Evolutionary conservation across 495 filamentous ascomycete genomes (phyloP).

Genomic region (Paragyromitra xinjiangensis): DNA sequence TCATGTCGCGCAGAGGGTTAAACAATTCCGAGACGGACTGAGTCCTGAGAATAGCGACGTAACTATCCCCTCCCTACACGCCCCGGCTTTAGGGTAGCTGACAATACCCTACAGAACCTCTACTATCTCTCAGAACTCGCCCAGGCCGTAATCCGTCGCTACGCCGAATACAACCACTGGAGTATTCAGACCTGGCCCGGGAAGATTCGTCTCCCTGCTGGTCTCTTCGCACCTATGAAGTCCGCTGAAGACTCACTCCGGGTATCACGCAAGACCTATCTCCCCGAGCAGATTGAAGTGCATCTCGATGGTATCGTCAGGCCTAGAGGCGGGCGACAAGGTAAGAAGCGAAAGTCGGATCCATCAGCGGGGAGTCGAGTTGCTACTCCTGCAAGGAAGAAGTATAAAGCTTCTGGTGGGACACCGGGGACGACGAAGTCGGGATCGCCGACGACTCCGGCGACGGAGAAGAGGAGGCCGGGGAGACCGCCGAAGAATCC

Average conservation of each 20-base stretch:
- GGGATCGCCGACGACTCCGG: constrained; percentile 15
- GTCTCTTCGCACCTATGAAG: constrained; percentile 76
- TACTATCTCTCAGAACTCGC: constrained; percentile 91
- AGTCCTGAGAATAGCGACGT: constrained; percentile 65
- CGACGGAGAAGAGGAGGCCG: constrained; percentile 46
- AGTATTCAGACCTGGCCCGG: constrained; percentile 80
- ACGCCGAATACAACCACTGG: constrained; percentile 76
- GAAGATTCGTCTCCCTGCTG: constrained; percentile 80
- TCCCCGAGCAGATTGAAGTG: constrained; percentile 80
- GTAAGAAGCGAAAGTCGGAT: constrained; percentile 64
- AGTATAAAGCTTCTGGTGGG: constrained; percentile 40
- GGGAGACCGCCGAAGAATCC: constrained; percentile 49
- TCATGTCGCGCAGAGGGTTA: constrained; percentile 90
- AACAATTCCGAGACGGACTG: constrained; percentile 84
- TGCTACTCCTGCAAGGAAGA: constrained; percentile 58
- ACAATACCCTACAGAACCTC: constrained; percentile 63
- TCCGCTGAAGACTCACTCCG: constrained; percentile 81
- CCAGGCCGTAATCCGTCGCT: constrained; percentile 80
- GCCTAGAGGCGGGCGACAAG: constrained; percentile 40
- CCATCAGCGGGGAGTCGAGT: constrained; percentile 61
- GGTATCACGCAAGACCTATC: constrained; percentile 81
- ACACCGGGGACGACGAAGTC: constrained; percentile 6
- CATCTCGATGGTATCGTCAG: constrained; percentile 66
- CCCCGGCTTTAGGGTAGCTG: constrained; percentile 40
- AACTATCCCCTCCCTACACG: not conserved